These are phyloP conservation scores for Pythium brassicae DNA, from an alignment of 352 stramenopile genomes.

Conservation along the genomic window DNA sequence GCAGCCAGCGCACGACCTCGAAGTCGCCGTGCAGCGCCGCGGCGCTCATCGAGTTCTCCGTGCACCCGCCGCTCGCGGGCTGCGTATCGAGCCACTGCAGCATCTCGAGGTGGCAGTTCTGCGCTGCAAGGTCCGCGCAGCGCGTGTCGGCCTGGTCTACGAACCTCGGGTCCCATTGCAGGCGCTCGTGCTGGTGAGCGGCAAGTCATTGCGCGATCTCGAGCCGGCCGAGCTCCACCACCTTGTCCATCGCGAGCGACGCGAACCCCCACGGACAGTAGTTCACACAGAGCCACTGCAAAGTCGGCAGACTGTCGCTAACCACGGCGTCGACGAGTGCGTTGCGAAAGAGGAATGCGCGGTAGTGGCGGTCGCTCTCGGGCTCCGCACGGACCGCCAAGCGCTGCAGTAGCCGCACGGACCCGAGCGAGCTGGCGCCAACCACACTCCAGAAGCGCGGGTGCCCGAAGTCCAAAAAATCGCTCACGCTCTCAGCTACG, in stretches of 20 bases:
- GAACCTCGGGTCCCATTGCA: constrained; percentile 1
- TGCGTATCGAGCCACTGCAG: constrained; percentile 8
- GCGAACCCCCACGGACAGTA: constrained; percentile 9
- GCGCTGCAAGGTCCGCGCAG: constrained; percentile 5
- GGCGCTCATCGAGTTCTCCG: background rate
- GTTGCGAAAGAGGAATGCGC: constrained; percentile 3
- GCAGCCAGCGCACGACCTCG: constrained; percentile 6
- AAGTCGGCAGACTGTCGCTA: background rate
- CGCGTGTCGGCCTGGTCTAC: constrained; percentile 4
- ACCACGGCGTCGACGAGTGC: background rate
- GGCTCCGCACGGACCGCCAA: background rate
- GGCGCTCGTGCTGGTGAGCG: constrained; percentile 5
- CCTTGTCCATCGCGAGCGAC: constrained; percentile 10
- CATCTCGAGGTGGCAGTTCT: constrained; percentile 1
- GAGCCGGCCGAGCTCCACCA: constrained; percentile 1
- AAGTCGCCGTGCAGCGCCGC: constrained; percentile 6
- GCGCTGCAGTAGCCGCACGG: constrained; percentile 4
- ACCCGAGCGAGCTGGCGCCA: background rate
- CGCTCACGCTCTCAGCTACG: constrained; percentile 2
- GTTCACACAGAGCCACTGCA: constrained; percentile 3
- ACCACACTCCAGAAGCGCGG: constrained; percentile 1
- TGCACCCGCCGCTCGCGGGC: background rate
- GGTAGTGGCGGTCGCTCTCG: background rate
- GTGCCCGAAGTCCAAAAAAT: background rate
- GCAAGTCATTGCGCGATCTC: constrained; percentile 10